These are phyloP conservation scores for Fusarium drepaniforme DNA, from an alignment of 2,329 filamentous ascomycete species.

Conservation along the genomic window DNA sequence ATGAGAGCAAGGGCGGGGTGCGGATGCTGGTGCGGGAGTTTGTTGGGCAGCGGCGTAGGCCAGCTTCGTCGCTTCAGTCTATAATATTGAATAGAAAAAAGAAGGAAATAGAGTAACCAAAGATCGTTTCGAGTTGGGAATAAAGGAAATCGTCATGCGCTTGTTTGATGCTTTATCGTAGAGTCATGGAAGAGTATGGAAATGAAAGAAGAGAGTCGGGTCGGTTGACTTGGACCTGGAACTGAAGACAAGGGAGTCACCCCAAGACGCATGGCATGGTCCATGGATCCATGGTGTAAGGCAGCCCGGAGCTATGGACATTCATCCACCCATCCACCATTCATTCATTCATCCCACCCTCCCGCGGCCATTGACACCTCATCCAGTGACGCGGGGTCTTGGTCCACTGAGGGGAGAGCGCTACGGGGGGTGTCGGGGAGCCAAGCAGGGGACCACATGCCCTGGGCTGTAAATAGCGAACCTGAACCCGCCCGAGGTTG, in stretches of 20 bases:
- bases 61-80: conserved; percentile 44
- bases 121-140: conserved; percentile 33
- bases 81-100: conserved; percentile 22
- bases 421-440: conserved; percentile 20
- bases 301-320: conserved; percentile 15
- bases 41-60: conserved; percentile 43
- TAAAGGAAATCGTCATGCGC: conserved; percentile 36
- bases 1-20: conserved; percentile 28
- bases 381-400: conserved; percentile 31
- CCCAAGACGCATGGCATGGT: conserved; percentile 16
- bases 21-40: conserved; percentile 16
- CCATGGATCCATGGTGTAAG: conserved; percentile 27
- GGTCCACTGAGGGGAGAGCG: conserved; percentile 5
- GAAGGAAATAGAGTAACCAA: conserved; percentile 17
- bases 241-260: conserved; percentile 24
- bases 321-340: not conserved
- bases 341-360: conserved; percentile 2
- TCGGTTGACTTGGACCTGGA: conserved; percentile 19
- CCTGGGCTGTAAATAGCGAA: conserved; percentile 17
- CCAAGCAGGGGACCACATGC: conserved; percentile 29
- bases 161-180: conserved; percentile 43
- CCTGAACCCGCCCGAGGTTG: conserved; percentile 10
- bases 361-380: not conserved
- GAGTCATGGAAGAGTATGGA: conserved; percentile 40
- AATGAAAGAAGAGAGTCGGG: conserved; percentile 36